These are phyloP conservation scores for Ceratonia siliqua DNA, from an alignment of 306 rosid genomes.

Conservation along the genomic window DNA sequence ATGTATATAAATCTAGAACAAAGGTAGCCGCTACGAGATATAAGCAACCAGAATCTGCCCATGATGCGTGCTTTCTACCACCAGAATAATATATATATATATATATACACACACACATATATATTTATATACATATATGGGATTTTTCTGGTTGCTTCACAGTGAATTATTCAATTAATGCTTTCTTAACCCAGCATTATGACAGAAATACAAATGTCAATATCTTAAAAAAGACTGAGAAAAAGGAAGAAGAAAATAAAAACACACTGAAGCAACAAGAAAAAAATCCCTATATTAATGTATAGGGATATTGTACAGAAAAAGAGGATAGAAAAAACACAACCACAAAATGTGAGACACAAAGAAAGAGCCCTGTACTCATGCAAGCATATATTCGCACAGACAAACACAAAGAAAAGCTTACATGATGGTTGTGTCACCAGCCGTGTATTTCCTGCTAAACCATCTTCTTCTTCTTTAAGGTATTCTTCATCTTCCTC, in stretches of 20 bases:
- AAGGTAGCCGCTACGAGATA: background rate
- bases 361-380: background rate
- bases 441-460: conserved; percentile 71
- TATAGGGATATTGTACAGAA: background rate
- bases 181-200: conserved; percentile 27
- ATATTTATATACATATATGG: no score
- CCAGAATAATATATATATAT: background rate
- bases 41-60: background rate
- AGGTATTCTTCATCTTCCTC: conserved; percentile 97
- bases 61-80: background rate
- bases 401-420: conserved; percentile 21
- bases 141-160: no score
- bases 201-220: background rate
- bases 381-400: background rate
- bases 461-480: conserved; percentile 93
- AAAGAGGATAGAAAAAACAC: background rate
- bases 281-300: background rate
- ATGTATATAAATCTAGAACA: background rate
- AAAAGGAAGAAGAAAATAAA: background rate
- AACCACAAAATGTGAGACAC: background rate
- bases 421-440: conserved; percentile 89
- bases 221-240: background rate
- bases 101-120: no score
- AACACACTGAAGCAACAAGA: background rate
- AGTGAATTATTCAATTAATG: conserved; percentile 4